These are phyloP conservation scores for Spizellomyces sp. DNA, from an alignment of 192 early-diverging fungal genomes.

Conservation along the genomic window DNA sequence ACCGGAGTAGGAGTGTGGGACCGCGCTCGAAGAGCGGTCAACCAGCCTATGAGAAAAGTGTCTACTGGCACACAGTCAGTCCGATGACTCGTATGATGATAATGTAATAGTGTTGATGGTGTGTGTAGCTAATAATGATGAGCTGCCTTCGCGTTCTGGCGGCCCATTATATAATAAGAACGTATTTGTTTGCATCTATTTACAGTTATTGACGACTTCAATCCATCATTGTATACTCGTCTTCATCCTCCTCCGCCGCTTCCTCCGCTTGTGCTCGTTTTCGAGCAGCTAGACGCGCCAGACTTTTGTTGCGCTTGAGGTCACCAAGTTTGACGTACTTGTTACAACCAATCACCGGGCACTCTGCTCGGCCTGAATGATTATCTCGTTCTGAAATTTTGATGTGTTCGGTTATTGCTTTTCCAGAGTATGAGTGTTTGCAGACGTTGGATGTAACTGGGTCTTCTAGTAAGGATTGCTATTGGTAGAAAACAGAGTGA, in stretches of 20 bases:
- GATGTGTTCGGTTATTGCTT: conserved; percentile 29
- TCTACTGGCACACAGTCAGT: too few species aligned
- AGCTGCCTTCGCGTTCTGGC: too few species aligned
- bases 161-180: too few species aligned
- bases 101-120: too few species aligned
- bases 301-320: conserved; percentile 27
- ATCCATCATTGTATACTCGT: conserved; percentile 21
- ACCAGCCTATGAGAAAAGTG: too few species aligned
- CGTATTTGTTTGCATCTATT: too few species aligned
- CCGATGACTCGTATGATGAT: too few species aligned
- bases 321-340: conserved; percentile 20
- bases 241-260: conserved; percentile 28
- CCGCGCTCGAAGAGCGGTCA: conserved; percentile 6
- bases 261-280: conserved; percentile 10
- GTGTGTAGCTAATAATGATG: too few species aligned
- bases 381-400: background rate
- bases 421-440: conserved; percentile 36
- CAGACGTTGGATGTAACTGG: conserved; percentile 36
- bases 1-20: conserved; percentile 16
- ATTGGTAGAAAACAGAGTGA: background rate
- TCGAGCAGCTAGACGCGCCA: conserved; percentile 6
- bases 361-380: conserved; percentile 16
- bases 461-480: conserved; percentile 20
- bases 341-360: conserved; percentile 39
- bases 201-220: background rate